Base-by-base conservation (phyloP, 2,329 filamentous ascomycete species). In the Phyllosticta citrichinensis region DNA sequence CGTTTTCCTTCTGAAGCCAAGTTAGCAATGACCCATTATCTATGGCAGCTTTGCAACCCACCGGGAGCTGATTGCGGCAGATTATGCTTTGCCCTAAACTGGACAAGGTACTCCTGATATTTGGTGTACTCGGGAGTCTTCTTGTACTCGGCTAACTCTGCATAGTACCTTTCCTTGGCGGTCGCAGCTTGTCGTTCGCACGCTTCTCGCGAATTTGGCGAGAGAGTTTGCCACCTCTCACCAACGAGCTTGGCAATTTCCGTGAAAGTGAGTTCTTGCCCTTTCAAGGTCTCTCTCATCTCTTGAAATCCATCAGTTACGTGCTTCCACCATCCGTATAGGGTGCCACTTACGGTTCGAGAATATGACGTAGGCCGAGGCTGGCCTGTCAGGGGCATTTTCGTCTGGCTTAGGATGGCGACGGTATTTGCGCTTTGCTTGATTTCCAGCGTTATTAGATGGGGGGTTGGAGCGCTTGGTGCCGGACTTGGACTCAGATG, bases 361-460 rank as follows among this genome's bases (percentile, higher is more conserved):
- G 69, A 94, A 94, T 17, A 93, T 82, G 12, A 93, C 89, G 74
- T 93, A 93, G 56, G 89, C 89, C 4, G 89, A 93, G 0, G 88
- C 87, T 1, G 89, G 88, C 24, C 89, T 80, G 68, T 92, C 88
- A 1, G 89, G 89, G 0, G 89, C 89, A 75, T 89, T 85, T 62
- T 91, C 87, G 66, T 94, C 89, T 3, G 88, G 80, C 84, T 91
- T 91, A 11, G 88, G 88, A 73, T 92, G 88, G 40, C 88, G 80
- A 62, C 87, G 81, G 67, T 92, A 92, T 69, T 91, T 91, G 54
- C 88, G 80, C 73, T 92, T 92, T 20, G 76, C 68, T 51, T 68
- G 70, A 20, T 69, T 67, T 52, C 65, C 65, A 5, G 66, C 57
- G 5, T 62, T 58, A 22, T 61, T 64, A 17, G 73, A 25, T 77